phyloP scores from a whole-genome alignment of 345 rosid species.

The Syzygium aromaticum region DNA sequence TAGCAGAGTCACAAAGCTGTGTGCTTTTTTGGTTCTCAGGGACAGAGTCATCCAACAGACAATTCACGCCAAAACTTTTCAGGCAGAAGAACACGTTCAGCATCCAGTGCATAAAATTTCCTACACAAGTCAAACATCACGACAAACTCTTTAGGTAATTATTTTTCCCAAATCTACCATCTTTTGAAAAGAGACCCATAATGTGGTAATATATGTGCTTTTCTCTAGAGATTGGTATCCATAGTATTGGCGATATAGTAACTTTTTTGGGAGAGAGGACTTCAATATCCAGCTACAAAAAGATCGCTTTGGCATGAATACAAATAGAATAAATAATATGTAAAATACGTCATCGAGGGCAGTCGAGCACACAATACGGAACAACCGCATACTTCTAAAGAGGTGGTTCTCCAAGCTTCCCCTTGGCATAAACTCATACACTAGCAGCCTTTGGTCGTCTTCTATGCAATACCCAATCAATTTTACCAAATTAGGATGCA shows the following conservation, averaged over 20 bases:
- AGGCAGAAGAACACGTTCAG: neutral
- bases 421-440: conserved; percentile 45
- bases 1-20: neutral
- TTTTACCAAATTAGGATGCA: conserved; percentile 42
- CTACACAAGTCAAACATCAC: neutral
- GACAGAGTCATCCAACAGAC: neutral
- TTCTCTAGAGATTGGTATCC: neutral
- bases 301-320: neutral
- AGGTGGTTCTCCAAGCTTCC: conserved; percentile 54
- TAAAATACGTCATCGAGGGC: neutral
- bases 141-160: neutral
- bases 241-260: neutral
- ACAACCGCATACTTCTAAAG: conserved; percentile 27
- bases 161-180: neutral
- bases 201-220: neutral
- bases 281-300: neutral
- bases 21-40: neutral
- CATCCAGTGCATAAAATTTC: neutral
- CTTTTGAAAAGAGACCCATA: neutral
- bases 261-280: neutral
- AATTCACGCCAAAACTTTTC: neutral
- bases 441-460: conserved; percentile 45
- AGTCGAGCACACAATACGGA: neutral
- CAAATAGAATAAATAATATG: neutral
- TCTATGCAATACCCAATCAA: conserved; percentile 51